Base-by-base conservation (phyloP, 148 eudicot genomes). In the Polygonum maritimum region DNA sequence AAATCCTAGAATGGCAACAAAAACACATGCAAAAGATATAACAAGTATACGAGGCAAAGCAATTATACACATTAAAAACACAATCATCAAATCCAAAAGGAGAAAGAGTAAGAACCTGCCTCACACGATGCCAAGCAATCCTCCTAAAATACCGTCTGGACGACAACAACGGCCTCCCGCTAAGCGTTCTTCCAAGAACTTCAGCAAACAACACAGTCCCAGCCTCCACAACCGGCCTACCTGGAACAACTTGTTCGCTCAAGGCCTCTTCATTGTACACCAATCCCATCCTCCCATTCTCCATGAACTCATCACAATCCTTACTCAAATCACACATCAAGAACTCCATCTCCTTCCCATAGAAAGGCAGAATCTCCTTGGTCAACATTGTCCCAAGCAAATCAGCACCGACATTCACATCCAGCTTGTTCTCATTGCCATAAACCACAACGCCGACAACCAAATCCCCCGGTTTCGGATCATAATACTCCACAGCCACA, bases 101-200 rank as follows among this genome's bases (percentile, higher is more conserved):
- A 62, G 31, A 80, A 60, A 79, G 83, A 83, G 86, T 77, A 90
- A 92, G 88, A 88, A 94, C 98, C 98, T 94, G 98, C 97, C 98
- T 94, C 96, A 94, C 97, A 82, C 98, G 95, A 81, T 92, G 96
- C 97, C 98, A 94, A 45, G 98, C 93, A 48, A 94, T 79, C 54
- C 90, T 86, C 74, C 90, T 79, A 78, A 94, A 90, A 35, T 87
- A 85, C 73, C 93, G 83, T 58, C 98, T 80, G 5, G 88, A 75
- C 16, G 98, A 94, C 69, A 94, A 82, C 86, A 94, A 84, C 4
- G 98, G 98, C 84, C 98, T 58, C 9, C 98, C 98, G 79, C 98
- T 91, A 40, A 94, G 93, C 16, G 98, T 94, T 81, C 98, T 94
- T 38, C 98, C 97, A 38, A 92, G 87, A 79, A 94, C 97, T 85